Base-by-base conservation (phyloP, 2,329 filamentous ascomycete genomes). In the Xylaria sp. region DNA sequence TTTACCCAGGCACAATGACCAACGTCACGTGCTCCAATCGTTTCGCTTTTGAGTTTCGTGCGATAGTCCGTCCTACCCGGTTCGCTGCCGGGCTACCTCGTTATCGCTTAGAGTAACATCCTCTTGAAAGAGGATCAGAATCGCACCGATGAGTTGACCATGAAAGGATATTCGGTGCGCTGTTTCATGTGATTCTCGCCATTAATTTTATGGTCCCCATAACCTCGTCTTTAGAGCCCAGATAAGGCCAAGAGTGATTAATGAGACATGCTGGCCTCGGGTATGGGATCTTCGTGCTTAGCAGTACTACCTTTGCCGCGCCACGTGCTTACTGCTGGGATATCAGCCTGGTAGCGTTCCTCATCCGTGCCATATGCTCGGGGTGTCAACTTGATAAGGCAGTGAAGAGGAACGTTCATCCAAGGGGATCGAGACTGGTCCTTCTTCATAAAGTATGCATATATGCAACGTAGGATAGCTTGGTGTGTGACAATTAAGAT, bases 401-500 rank as follows among this genome's bases (percentile, higher is more conserved):
- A 97, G 80, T 99, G 96, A 69, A 99, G 86, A 6, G 96, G 96
- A 9, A 99, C 96, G 77, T 98, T 95, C 92, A 98, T 97, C 96
- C 96, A 99, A 0, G 96, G 96, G 73, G 92, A 96, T 81, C 93
- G 89, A 75, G 94, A 90, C 81, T 98, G 96, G 63, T 93, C 91
- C 76, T 96, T 93, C 77, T 98, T 97, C 92, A 98, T 97, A 81
- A 98, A 99, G 81, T 99, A 99, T 35, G 96, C 93, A 78, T 98
- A 99, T 76, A 99, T 97, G 84, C 96, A 99, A 68, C 96, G 90
- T 71, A 99, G 85, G 40, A 99, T 95, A 16, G 96, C 96, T 82
- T 99, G 96, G 80, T 99, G 96, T 3, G 96, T 98, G 70, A 99
- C 94, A 75, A 99, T 98, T 69, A 99, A 89, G 73, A 99, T 97